Evolutionary conservation across 805 yeast species (phyloP), one percentile per base, ranked within the genome.

Genomic region (Pichia manshurica): DNA sequence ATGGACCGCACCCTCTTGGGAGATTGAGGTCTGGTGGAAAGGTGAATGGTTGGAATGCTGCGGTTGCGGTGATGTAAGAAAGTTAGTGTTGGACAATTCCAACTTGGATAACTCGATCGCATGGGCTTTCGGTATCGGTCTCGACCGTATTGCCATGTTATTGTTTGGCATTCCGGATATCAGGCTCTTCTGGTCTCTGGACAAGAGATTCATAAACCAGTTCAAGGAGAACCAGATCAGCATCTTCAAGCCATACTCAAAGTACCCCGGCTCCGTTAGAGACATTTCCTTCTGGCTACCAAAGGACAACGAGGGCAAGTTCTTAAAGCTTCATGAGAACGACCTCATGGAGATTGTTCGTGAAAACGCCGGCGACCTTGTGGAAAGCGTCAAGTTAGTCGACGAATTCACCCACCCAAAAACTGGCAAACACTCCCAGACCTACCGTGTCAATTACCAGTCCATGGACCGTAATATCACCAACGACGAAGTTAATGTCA

Each of bases 1-100:
- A 3, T 93, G 98, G 97, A 93, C 99, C 3, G 81, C 96, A 1
- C 99, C 99, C 3, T 86, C 96, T 38, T 93, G 96, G 95, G 97
- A 93, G 61, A 88, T 95, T 56, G 99, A 93, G 67, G 96, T 93
- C 4, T 89, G 95, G 90, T 93, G 98, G 97, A 87, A 89, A 62
- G 95, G 93, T 45, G 95, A 90, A 56, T 93, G 99, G 99, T 73
- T 93, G 32, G 99, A 93, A 68, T 82, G 96, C 63, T 87, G 96
- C 60, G 99, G 99, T 0, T 87, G 96, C 67, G 99, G 99, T 22
- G 74, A 91, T 33, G 96, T 89, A 7, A 81, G 80, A 55, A 84
- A 87, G 55, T 80, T 79, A 43, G 95, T 91, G 0, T 71, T 88
- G 34, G 69, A 77, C 20, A 84, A 83, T 55, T 77, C 96, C 1